A percentile compares a stretch with the other conserved stretches of the same genome.
Conservation (phyloP, 192 early-diverging fungal genomes). For the Coemansia sp. region DNA sequence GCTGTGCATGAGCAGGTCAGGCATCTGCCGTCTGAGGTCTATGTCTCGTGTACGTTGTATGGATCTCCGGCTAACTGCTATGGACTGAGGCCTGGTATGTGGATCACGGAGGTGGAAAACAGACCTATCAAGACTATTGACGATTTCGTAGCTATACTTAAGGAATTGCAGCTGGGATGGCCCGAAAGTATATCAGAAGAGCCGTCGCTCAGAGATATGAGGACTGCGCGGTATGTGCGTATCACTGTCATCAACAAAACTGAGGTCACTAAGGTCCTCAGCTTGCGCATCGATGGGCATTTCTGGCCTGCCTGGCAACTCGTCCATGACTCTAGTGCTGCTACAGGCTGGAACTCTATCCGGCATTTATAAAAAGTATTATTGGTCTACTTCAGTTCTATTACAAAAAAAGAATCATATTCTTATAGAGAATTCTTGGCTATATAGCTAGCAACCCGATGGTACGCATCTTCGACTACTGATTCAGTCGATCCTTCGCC, state of each 20-base stretch:
- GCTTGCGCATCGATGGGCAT: constrained; percentile 70
- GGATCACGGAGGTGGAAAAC: constrained; percentile 74
- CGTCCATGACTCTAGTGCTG: constrained; percentile 46
- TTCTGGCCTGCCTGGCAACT: constrained; percentile 77
- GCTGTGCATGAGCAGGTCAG: constrained; percentile 72
- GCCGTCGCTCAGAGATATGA: not conserved
- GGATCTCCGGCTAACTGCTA: constrained; percentile 72
- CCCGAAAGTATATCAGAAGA: not conserved
- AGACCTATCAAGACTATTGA: constrained; percentile 59
- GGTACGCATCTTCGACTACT: constrained; percentile 25
- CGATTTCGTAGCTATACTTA: constrained; percentile 58
- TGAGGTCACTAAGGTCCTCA: constrained; percentile 66
- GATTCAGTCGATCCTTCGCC: constrained; percentile 15
- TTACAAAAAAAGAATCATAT: not conserved
- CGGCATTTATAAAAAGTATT: constrained; percentile 5
- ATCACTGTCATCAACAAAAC: constrained; percentile 52
- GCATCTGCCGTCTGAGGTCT: constrained; percentile 62
- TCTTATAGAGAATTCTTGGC: constrained; percentile 22
- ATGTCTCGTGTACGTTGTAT: constrained; percentile 70
- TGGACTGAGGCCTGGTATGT: constrained; percentile 69
- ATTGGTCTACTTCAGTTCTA: constrained; percentile 1
- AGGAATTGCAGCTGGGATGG: constrained; percentile 29
- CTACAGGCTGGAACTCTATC: constrained; percentile 55
- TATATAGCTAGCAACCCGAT: constrained; percentile 8
- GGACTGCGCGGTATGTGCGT: constrained; percentile 36